Base-by-base conservation (phyloP, 2,329 filamentous ascomycete species). In the Xylaria sp. region DNA sequence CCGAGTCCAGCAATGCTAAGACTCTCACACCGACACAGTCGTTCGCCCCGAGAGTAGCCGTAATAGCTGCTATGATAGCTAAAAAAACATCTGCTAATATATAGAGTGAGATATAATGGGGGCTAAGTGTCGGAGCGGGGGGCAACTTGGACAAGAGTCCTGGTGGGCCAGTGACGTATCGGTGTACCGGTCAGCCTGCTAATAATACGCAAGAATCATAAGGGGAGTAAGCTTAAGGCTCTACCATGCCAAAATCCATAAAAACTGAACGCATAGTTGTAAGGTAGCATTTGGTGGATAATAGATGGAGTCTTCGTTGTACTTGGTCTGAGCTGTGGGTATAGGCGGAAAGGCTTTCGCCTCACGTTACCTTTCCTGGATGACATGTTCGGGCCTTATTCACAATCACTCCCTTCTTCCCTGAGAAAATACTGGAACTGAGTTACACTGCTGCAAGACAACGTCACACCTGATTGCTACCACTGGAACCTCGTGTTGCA, bases 401-500 rank as follows among this genome's bases (percentile, higher is more conserved):
- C 60, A 39, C 53, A 24, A 39, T 14, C 3, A 51, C 39, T 53
- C 62, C 60, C 42, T 17, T 19, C 42, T 21, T n/a, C 17, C 30
- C 48, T 59, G 55, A 34, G 32, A 55, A 63, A 34, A 63, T 48
- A 45, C 14, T 42, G 19, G 47, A 17, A 8, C 36, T 30, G 17
- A 60, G 61, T 61, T 57, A 53, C 61, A 68, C 61, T 7, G 14
- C 42, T 30, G 30, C 45, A 27, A 65, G 61, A 65, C 61, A 66
- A 65, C 30, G 67, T 71, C 58, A 48, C 64, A 71, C 64, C 21
- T 12, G 58, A 71, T 60, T 56, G 61, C 58, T 58, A 61, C 30
- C 32, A 5, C 42, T 51, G 9, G 34, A 62, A 56, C 17, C 34
- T 24, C 54, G 64, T 62, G 58, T 53, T 60, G 67, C 61, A 42